phyloP scores from a whole-genome alignment of 305 asterid species.

The Fraxinus floribunda region DNA sequence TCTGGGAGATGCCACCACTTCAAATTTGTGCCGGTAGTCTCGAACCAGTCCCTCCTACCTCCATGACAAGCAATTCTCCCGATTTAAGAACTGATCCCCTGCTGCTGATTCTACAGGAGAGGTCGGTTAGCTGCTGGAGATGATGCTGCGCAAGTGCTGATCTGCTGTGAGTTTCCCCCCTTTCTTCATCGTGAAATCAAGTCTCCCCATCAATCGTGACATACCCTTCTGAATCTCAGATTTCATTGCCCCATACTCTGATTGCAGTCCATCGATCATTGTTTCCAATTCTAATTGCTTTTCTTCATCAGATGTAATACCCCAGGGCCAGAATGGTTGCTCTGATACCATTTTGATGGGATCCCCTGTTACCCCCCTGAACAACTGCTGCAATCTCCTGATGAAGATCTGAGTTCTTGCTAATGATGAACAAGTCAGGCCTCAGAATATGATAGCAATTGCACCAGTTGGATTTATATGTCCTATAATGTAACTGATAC shows the following conservation, averaged over 20 bases:
- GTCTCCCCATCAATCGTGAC: not conserved
- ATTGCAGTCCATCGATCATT: not conserved
- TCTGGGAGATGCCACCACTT: too few relatives aligned
- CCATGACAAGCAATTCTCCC: not conserved
- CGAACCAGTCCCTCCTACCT: too few relatives aligned
- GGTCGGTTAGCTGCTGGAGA: not conserved
- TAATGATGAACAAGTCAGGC: too few relatives aligned
- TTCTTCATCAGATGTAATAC: not conserved
- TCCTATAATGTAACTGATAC: too few relatives aligned
- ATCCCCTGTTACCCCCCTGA: too few relatives aligned
- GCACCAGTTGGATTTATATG: too few relatives aligned
- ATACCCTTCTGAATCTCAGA: not conserved
- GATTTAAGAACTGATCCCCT: not conserved
- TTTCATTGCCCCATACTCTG: not conserved
- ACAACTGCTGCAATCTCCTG: too few relatives aligned
- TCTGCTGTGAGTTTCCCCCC: not conserved
- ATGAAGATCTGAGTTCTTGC: too few relatives aligned
- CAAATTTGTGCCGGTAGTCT: too few relatives aligned
- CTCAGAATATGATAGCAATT: too few relatives aligned
- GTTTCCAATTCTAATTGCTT: not conserved
- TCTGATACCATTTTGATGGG: not conserved
- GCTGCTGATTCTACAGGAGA: not conserved
- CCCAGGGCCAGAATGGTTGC: not conserved
- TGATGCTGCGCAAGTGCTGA: not conserved
- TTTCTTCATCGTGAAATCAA: not conserved